These are phyloP conservation scores for Cryptosporidium ubiquitum DNA, from an alignment of 169 alveolate species.

Conservation along the genomic window DNA sequence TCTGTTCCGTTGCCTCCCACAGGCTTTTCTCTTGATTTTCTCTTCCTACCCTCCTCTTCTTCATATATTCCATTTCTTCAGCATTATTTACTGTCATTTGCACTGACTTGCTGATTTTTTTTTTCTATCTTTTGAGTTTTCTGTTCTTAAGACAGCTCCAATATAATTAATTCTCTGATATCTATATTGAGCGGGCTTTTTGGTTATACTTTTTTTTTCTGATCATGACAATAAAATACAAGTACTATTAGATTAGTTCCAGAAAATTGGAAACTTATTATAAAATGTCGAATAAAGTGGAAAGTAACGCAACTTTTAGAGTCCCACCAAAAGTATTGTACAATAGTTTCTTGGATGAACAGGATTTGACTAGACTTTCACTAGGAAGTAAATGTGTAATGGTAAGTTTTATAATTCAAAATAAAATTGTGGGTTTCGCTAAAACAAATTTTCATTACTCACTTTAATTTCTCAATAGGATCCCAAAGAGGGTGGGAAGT, in stretches of 20 bases:
- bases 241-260: background rate
- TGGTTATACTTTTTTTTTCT: background rate
- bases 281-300: background rate
- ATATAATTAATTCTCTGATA: background rate
- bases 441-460: background rate
- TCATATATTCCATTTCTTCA: constrained; percentile 1
- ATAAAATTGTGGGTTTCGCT: background rate
- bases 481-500: constrained; percentile 59
- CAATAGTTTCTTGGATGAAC: constrained; percentile 27
- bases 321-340: constrained; percentile 67
- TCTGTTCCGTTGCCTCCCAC: background rate
- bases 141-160: background rate
- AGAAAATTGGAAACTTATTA: background rate
- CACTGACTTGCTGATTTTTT: background rate
- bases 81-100: background rate
- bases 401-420: constrained; percentile 29
- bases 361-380: constrained; percentile 56
- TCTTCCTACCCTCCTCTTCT: constrained; percentile 15
- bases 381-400: constrained; percentile 53
- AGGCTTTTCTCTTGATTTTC: background rate
- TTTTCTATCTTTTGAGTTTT: background rate
- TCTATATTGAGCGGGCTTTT: background rate
- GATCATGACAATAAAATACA: background rate
- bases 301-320: constrained; percentile 44
- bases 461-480: constrained; percentile 10